Evolutionary conservation across 768 basidiomycete species (phyloP).

Genomic region (Royoungia palumana): DNA sequence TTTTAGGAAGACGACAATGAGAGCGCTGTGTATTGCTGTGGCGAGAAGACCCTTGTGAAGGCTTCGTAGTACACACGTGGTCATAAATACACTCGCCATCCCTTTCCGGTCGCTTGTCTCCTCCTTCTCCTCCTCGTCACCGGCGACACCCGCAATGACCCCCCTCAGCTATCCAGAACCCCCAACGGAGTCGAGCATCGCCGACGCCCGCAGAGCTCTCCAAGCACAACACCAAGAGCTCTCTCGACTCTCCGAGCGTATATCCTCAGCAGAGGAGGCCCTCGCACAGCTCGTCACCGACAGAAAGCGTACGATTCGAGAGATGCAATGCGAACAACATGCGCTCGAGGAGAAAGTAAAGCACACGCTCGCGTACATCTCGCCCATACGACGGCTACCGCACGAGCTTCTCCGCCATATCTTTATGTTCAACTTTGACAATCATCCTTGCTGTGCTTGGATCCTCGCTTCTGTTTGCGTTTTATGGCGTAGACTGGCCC

Average conservation of each 20-base stretch:
- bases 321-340: conserved; percentile 48
- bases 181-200: conserved; percentile 53
- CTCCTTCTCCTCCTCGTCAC: conserved; percentile 9
- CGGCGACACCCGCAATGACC: conserved; percentile 28
- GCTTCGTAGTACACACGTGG: conserved; percentile 21
- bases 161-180: conserved; percentile 46
- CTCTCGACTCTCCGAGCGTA: conserved; percentile 40
- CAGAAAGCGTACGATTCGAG: conserved; percentile 49
- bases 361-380: conserved; percentile 59
- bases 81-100: conserved; percentile 22
- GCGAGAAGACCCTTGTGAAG: background rate
- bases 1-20: background rate
- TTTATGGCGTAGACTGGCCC: conserved; percentile 61
- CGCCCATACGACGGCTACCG: conserved; percentile 70
- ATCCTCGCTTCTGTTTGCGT: conserved; percentile 65
- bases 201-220: conserved; percentile 50
- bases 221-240: conserved; percentile 25
- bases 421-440: conserved; percentile 66
- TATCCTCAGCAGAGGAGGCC: conserved; percentile 50
- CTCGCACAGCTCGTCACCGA: conserved; percentile 60
- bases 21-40: conserved; percentile 13
- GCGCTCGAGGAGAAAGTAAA: conserved; percentile 47
- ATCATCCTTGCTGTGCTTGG: conserved; percentile 74
- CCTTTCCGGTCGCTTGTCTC: conserved; percentile 10
- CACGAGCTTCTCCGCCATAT: conserved; percentile 70